Evolutionary conservation across 1,284 basidiomycete species (phyloP).

Genomic region (Athelia psychrophila): DNA sequence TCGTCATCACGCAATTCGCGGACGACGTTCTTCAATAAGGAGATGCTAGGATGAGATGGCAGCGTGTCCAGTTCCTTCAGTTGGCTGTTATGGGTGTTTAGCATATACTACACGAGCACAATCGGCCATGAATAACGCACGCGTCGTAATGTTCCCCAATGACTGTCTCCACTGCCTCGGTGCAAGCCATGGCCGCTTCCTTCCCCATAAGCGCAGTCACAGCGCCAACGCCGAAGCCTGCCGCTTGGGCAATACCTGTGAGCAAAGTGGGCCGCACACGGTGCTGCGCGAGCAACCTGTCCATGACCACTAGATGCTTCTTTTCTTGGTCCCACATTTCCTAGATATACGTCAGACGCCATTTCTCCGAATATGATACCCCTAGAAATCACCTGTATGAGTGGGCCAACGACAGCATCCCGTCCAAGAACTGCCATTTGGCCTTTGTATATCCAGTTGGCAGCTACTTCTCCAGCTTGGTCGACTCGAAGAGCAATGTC

Average conservation of each 20-base stretch:
- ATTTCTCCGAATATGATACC: too few species aligned
- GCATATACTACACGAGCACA: not conserved
- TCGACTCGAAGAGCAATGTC: conserved; percentile 79
- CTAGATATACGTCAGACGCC: conserved; percentile 35
- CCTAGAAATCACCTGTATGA: conserved; percentile 69
- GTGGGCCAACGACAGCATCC: conserved; percentile 56
- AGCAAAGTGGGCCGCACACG: conserved; percentile 81
- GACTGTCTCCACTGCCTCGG: conserved; percentile 95
- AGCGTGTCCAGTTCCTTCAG: conserved; percentile 65
- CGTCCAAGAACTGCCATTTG: conserved; percentile 71
- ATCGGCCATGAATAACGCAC: conserved; percentile 47
- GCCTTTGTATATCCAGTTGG: conserved; percentile 90
- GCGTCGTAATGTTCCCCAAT: conserved; percentile 99
- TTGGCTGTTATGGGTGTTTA: conserved; percentile 50
- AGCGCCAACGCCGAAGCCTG: conserved; percentile 84
- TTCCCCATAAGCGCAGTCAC: conserved; percentile 87
- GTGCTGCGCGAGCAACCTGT: conserved; percentile 83
- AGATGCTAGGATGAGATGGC: conserved; percentile 76
- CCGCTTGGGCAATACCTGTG: conserved; percentile 80
- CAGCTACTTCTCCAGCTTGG: conserved; percentile 91
- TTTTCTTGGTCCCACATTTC: conserved; percentile 98
- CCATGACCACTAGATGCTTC: conserved; percentile 87
- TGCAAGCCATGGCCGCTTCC: conserved; percentile 97
- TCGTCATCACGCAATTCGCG: conserved; percentile 93
- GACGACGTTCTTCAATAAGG: conserved; percentile 74